phyloP scores from a whole-genome alignment of 768 basidiomycete species.

The Podaxis mareebaensis region DNA sequence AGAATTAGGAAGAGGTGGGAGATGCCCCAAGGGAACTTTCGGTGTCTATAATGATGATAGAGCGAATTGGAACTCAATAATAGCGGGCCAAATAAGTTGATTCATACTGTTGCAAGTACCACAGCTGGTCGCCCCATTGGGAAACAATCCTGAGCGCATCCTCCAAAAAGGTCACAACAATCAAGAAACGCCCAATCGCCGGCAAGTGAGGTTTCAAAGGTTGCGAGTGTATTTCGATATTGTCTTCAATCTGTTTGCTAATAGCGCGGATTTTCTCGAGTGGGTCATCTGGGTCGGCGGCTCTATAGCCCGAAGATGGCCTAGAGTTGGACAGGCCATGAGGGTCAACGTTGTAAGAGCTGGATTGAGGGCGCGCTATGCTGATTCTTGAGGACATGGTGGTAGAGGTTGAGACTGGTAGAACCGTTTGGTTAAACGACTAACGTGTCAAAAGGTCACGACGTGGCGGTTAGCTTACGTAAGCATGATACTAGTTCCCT shows the following conservation, averaged over 20 bases:
- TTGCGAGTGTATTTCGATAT: conserved; percentile 89
- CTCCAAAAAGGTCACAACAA: conserved; percentile 98
- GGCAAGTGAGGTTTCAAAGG: conserved; percentile 94
- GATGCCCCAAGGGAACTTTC: conserved; percentile 93
- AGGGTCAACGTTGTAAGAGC: conserved; percentile 68
- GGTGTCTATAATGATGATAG: conserved; percentile 59
- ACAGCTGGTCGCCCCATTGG: conserved; percentile 96
- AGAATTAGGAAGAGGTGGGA: conserved; percentile 90
- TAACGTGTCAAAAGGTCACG: conserved; percentile 48
- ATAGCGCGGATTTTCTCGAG: conserved; percentile 73
- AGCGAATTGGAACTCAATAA: conserved; percentile 13
- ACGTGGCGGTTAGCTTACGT: conserved; percentile 47
- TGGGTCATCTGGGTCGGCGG: conserved; percentile 81
- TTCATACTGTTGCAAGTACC: conserved; percentile 94
- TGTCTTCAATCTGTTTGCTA: conserved; percentile 83
- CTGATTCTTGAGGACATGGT: conserved; percentile 82
- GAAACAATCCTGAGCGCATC: conserved; percentile 92
- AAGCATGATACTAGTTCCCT: conserved; percentile 20
- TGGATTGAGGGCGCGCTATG: conserved; percentile 70
- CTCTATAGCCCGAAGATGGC: conserved; percentile 69
- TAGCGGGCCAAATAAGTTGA: conserved; percentile 7
- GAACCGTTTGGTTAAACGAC: conserved; percentile 21
- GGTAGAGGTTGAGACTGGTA: conserved; percentile 27
- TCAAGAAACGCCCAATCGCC: conserved; percentile 92
- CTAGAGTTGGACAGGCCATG: conserved; percentile 79